Base-by-base conservation (phyloP, 2,329 filamentous ascomycete species). In the Fusarium brachygibbosum region DNA sequence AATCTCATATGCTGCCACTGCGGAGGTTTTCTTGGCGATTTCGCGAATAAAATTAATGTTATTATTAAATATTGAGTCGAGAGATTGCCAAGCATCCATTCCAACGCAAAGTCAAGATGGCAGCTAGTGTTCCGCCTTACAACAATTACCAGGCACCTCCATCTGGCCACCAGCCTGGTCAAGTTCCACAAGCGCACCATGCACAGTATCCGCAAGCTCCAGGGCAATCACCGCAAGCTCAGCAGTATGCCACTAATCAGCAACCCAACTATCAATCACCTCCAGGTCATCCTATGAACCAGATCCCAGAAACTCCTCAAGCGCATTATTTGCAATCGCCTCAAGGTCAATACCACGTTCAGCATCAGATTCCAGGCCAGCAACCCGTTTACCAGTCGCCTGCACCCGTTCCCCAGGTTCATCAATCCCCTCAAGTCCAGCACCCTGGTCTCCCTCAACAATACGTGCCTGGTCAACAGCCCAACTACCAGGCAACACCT, bases 81-180 rank as follows among this genome's bases (percentile, higher is more conserved):
- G 31, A 25, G n/a, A 23, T 28, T 31, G 35, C 23, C 25, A 19
- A 29, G 41, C 10, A 25, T 29, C n/a, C n/a, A n/a, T n/a, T n/a
- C n/a, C n/a, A n/a, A n/a, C 23, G 11, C 5, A 44, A 29, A 29
- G 23, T 14, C 51, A 48, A 51, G 23, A 69, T 69, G 66, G 52
- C 48, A 12, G 60, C 46, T 9, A 42, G 23, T n/a, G 32, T 7
- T n/a, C 55, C 55, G 14, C 41, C 31, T n/a, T 61, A 68, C 10
- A 37, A 53, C 38, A 34, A 51, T 12, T 66, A 68, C 23, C 49
- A 63, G 58, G 6, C 49, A 32, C 44, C 52, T 44, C 28, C 21
- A 19, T 17, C 17, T 19, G 28, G 54, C 37, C 45, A 57, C 11
- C 46, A 50, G 32, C 46, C 46, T 28, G 23, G 32, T 34, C 54